Conservation (phyloP, 2,329 filamentous ascomycete genomes). For the Elsinoe batatas region DNA sequence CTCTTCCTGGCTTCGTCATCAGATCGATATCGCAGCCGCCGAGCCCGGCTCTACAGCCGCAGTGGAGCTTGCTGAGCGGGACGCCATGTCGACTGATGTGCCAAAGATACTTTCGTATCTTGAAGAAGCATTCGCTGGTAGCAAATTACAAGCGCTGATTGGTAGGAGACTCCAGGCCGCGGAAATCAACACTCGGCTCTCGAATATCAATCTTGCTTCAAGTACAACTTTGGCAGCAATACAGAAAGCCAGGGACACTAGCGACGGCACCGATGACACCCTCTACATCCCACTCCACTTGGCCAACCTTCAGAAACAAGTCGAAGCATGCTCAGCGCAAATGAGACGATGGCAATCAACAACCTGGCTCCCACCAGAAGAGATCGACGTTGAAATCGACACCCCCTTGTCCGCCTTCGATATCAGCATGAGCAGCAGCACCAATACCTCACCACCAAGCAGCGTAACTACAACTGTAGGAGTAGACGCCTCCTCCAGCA, state of each 20-base stretch:
- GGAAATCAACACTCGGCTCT: neutral
- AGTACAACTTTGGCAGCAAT: neutral
- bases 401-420: neutral
- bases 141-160: constrained; percentile 41
- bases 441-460: neutral
- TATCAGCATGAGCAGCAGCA: neutral
- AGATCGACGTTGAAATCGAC: neutral
- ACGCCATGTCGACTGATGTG: constrained; percentile 62
- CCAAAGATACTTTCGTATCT: constrained; percentile 69
- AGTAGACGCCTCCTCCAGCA: too few species aligned
- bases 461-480: neutral
- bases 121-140: constrained; percentile 55
- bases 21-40: constrained; percentile 68
- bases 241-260: neutral
- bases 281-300: constrained; percentile 3
- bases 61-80: constrained; percentile 68
- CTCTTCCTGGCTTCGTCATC: constrained; percentile 71
- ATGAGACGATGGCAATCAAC: constrained; percentile 12
- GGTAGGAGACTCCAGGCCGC: neutral
- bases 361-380: neutral
- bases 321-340: neutral
- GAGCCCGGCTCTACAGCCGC: constrained; percentile 46
- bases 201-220: neutral
- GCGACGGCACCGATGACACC: neutral
- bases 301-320: neutral